phyloP scores from a whole-genome alignment of 306 rosid species.

The Cicer judaicum region DNA sequence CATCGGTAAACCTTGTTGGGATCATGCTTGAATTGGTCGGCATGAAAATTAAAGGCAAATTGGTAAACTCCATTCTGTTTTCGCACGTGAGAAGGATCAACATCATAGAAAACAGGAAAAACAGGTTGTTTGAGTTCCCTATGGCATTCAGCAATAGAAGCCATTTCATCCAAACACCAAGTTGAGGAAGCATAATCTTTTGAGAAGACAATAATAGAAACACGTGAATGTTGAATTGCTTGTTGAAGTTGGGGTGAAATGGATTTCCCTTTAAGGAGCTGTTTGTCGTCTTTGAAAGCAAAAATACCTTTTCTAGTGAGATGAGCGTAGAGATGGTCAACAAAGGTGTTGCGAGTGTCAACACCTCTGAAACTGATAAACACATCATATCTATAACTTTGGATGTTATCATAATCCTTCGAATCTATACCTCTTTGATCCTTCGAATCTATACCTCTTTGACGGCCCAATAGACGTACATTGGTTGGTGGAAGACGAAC shows the following conservation, averaged over 20 bases:
- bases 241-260: neutral
- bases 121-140: neutral
- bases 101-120: conserved; percentile 20
- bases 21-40: neutral
- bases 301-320: conserved; percentile 5
- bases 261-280: neutral
- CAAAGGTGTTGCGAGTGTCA: conserved; percentile 1
- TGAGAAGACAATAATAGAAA: conserved; percentile 13
- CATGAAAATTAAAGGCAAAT: neutral
- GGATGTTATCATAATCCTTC: neutral
- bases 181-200: conserved; percentile 5
- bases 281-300: conserved; percentile 1
- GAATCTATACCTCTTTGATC: too few species aligned
- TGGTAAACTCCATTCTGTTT: conserved; percentile 1
- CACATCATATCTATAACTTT: conserved; percentile 2
- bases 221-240: neutral
- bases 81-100: conserved; percentile 22
- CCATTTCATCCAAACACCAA: conserved; percentile 41
- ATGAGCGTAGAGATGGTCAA: conserved; percentile 22
- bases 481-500: too few species aligned
- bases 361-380: conserved; percentile 31
- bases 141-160: neutral
- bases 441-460: too few species aligned
- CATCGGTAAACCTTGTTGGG: neutral
- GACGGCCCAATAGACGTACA: too few species aligned